Evolutionary conservation across 1,284 basidiomycete genomes (phyloP), one percentile per base, ranked within the genome.

Genomic region (Xerocomus cyaneibrunnescens): DNA sequence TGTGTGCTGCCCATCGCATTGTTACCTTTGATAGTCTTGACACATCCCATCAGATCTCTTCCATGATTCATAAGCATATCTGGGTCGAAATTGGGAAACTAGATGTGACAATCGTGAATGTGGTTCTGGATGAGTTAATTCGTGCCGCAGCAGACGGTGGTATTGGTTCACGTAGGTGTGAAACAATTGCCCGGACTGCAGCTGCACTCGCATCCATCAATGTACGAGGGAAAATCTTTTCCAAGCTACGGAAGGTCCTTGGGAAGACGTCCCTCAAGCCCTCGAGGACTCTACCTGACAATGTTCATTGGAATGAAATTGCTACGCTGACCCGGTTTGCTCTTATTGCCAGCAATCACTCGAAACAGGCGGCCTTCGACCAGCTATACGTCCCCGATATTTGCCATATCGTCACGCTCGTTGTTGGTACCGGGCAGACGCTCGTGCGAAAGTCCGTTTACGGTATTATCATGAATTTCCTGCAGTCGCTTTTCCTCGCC

Each of bases 301-400:
- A 90, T 67, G 70, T 79, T 1, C 83, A 87, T 54, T 95, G 92
- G 90, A 83, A 80, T 55, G 92, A 95, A 66, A 89, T 95, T 12
- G 85, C 88, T 3, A 86, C 87, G 1, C 74, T 94, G 30, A 77
- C 89, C 31, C 83, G 91, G 14, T 79, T 95, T 31, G 77, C 82
- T 40, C 77, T 90, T 16, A 78, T 87, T 8, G 81, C 90, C 17
- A 82, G 85, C 37, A 86, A 90, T 60, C 82, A 85, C 45, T 79
- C 81, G 0, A 80, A 78, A 40, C 78, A 85, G 30, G 73, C 80
- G 3, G 74, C 78, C 17, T 84, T 87, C 57, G 83, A 83, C 46
- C 88, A 91, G 61, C 74, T 94, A 25, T 93, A 87, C 66, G 78
- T 94, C 5, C 89, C 93, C 0, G 92, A 96, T 65, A 76, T 90